These are phyloP conservation scores for Phytomonas sp. DNA, from an alignment of 208 protist species.

Conservation along the genomic window DNA sequence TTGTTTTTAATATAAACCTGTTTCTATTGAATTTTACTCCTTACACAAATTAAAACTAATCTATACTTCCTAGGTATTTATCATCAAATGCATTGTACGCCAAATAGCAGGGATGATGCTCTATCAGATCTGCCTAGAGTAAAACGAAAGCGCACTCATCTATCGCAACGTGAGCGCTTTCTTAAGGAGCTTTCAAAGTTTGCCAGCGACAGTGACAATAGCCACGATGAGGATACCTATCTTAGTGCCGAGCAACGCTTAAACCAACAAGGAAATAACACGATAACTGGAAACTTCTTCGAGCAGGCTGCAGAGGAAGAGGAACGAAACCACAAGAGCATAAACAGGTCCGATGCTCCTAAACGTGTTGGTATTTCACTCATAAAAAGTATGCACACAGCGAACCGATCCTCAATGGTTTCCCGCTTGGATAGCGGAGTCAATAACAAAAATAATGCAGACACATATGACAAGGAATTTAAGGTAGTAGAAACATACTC, in stretches of 20 bases:
- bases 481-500: conserved; percentile 55
- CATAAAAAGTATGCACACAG: background rate
- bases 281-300: background rate
- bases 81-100: background rate
- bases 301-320: background rate
- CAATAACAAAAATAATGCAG: background rate
- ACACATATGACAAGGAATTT: background rate
- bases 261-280: background rate
- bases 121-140: background rate
- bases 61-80: background rate
- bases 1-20: no score
- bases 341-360: background rate
- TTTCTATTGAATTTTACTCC: background rate
- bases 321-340: conserved; percentile 1
- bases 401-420: background rate
- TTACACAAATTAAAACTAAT: background rate
- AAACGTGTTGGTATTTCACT: background rate
- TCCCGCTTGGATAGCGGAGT: background rate
- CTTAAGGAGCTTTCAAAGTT: conserved; percentile 22
- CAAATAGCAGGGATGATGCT: background rate
- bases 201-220: conserved; percentile 38
- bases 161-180: conserved; percentile 14
- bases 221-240: background rate
- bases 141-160: background rate
- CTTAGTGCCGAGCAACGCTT: background rate